Conservation (phyloP, 192 early-diverging fungal species). For the Coemansia sp. region DNA sequence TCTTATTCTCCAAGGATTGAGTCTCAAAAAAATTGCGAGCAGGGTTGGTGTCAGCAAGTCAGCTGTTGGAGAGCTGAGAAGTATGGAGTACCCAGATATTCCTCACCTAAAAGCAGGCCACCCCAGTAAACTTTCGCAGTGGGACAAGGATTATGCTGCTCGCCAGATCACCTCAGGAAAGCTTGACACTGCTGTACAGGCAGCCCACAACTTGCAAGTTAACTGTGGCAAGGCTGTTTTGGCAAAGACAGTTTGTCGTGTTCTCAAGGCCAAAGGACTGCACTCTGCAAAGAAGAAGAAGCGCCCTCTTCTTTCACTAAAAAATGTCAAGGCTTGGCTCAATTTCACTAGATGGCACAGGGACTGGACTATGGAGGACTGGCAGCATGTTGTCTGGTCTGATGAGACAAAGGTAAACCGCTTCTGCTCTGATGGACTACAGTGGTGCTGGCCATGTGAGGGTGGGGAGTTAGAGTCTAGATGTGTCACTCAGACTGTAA, state of each 20-base stretch:
- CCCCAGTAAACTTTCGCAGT: background rate
- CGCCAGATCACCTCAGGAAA: background rate
- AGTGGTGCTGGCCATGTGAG: conserved; percentile 18
- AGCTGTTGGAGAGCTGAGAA: background rate
- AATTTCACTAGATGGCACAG: conserved; percentile 16
- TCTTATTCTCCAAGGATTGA: background rate
- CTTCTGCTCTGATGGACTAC: conserved; percentile 37
- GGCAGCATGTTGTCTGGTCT: conserved; percentile 37
- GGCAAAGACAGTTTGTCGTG: background rate
- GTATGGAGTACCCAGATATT: background rate
- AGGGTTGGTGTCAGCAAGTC: background rate
- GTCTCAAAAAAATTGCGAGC: background rate
- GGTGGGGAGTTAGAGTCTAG: background rate
- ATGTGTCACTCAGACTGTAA: conserved; percentile 21
- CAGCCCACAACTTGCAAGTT: background rate
- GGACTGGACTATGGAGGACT: conserved; percentile 37
- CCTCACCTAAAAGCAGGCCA: background rate
- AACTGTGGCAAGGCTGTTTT: background rate
- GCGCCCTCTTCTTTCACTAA: background rate
- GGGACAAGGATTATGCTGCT: background rate
- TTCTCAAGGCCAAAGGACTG: background rate
- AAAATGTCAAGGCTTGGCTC: background rate
- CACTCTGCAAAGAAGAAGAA: background rate
- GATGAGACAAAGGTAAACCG: conserved; percentile 48
- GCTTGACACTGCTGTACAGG: background rate